Base-by-base conservation (phyloP, 2,329 filamentous ascomycete species). In the Aspergillus viridinutans region DNA sequence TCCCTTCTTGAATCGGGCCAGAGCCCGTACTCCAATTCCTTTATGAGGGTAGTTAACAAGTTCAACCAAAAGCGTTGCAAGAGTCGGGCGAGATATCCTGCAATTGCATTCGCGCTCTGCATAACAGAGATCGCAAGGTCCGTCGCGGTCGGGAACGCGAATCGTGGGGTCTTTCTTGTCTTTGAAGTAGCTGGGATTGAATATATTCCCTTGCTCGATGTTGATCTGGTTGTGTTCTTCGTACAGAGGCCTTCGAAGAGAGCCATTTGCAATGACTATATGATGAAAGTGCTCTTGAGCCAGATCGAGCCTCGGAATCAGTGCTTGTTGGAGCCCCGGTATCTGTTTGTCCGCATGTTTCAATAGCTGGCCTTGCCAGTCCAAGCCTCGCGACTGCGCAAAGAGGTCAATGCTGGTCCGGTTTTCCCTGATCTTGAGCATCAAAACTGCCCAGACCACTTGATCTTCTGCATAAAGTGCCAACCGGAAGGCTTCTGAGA, bases 11-110 rank as follows among this genome's bases (percentile, higher is more conserved):
- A 73, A 66, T 8, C 58, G 61, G 4, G 60, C 32, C 7, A 75
- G 63, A 8, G 65, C 53, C 12, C 72, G 69, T 8, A 72, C 62
- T 1, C 72, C 72, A n/a, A 67, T 58, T 17, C 71, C 70, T n/a
- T 58, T 69, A 1, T 23, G 23, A 8, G 60, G 61, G 48, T 68
- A 71, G 28, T 73, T 64, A 25, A 63, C 53, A 1, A 74, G 59
- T 50, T 75, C 72, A n/a, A 72, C 60, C 10, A 73, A 54, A 4
- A 63, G 59, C 42, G 58, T 60, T 8, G 60, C 55, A 3, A 60
- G 52, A 10, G 53, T 50, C 9, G 32, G 14, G 14, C 5, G 4
- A 17, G 47, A 38, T 9, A 66, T 7, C 3, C 20, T 20, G 53
- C 69, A 73, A 2, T 54, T n/a, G 53, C 70, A 72, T 8, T 26